Percentiles rank a stretch among this genome's conserved stretches.
Conservation (phyloP, 2,329 filamentous ascomycete genomes). For the Penicillium sclerotiorum region DNA sequence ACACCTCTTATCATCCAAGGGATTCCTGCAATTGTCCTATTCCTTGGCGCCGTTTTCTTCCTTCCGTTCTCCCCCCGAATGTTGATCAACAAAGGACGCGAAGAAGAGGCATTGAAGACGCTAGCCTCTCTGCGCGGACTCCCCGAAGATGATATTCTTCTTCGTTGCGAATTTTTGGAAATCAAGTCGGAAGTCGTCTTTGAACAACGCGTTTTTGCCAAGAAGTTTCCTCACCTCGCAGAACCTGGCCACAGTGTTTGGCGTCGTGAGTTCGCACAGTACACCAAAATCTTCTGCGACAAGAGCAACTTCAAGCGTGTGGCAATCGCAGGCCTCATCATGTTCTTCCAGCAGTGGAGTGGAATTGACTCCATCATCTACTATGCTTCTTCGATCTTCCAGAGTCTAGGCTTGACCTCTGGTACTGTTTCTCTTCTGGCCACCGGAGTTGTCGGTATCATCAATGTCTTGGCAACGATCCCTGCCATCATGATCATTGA, state of each 20-base stretch:
- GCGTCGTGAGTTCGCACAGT: constrained; percentile 51
- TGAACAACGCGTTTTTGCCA: constrained; percentile 43
- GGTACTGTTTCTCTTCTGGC: not conserved
- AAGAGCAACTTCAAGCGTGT: constrained; percentile 53
- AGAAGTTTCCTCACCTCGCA: constrained; percentile 44
- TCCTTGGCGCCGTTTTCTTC: constrained; percentile 45
- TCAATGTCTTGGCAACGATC: not conserved
- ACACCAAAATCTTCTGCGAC: constrained; percentile 48
- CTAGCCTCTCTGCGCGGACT: constrained; percentile 17
- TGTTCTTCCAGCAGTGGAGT: constrained; percentile 53
- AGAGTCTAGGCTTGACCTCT: not conserved
- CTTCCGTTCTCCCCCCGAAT: constrained; percentile 55
- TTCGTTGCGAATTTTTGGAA: constrained; percentile 49
- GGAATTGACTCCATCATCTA: not conserved
- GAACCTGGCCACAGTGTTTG: constrained; percentile 38
- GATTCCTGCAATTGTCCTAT: constrained; percentile 34
- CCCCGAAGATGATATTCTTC: constrained; percentile 35
- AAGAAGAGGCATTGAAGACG: constrained; percentile 41
- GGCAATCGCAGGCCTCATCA: constrained; percentile 44
- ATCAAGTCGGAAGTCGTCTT: constrained; percentile 51
- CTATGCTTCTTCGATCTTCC: not conserved
- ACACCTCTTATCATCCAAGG: constrained; percentile 50
- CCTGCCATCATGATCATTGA: not conserved
- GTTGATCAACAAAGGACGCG: constrained; percentile 48
- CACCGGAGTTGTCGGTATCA: not conserved